phyloP scores from a whole-genome alignment of 257 asterid genomes.

The Capsicum baccatum region DNA sequence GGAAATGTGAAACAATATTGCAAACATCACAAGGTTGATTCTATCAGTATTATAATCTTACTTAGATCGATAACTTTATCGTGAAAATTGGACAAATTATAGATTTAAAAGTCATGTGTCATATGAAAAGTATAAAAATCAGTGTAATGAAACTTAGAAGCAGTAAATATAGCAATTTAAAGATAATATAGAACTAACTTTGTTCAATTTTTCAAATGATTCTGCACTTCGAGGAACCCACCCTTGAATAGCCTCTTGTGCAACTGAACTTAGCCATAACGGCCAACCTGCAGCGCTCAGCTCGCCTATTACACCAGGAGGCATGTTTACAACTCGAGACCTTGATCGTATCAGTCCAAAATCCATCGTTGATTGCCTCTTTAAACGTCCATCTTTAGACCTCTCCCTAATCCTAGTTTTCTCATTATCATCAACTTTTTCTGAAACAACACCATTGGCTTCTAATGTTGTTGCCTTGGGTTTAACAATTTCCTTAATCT shows the following conservation, averaged over 20 bases:
- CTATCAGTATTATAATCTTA: neutral
- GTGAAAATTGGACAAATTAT: neutral
- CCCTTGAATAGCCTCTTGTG: slow-evolving; percentile 87
- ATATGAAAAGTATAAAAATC: neutral
- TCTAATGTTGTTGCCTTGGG: slow-evolving; percentile 21
- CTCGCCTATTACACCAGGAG: slow-evolving; percentile 60
- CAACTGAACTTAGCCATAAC: slow-evolving; percentile 85
- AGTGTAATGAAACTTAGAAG: neutral
- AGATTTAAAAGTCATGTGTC: neutral
- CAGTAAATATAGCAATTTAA: neutral
- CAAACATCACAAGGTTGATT: neutral
- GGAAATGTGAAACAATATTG: neutral
- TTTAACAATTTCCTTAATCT: slow-evolving; percentile 28
- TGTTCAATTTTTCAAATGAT: slow-evolving; percentile 73
- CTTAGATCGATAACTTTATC: neutral
- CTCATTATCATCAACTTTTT: slow-evolving; percentile 41
- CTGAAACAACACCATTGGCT: neutral
- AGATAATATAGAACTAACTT: slow-evolving; percentile 56
- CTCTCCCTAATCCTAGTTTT: slow-evolving; percentile 61
- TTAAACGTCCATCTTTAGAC: slow-evolving; percentile 58
- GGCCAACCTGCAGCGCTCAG: slow-evolving; percentile 92
- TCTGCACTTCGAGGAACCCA: slow-evolving; percentile 87
- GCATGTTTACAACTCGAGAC: slow-evolving; percentile 53
- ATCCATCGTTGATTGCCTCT: slow-evolving; percentile 62
- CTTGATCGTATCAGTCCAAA: slow-evolving; percentile 45